Percentiles rank a stretch among this genome's conserved stretches.
Evolutionary conservation across 108 stramenopile genomes (phyloP).

Genomic region (Hondaea fermentalgiana): DNA sequence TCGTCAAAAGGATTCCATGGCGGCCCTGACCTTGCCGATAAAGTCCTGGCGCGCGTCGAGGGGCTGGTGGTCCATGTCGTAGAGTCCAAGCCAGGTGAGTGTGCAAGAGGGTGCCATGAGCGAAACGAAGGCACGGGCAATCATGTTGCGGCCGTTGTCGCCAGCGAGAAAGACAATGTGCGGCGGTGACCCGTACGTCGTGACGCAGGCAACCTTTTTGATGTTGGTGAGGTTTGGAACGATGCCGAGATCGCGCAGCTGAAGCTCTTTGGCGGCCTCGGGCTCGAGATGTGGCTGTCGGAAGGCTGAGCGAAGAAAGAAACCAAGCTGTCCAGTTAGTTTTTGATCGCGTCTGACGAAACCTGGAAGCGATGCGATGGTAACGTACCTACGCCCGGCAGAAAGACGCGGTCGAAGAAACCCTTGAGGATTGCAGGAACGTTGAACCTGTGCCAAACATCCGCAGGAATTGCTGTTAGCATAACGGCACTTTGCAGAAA

Average conservation of each 20-base stretch:
- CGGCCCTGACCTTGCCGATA: background rate
- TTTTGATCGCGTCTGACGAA: background rate
- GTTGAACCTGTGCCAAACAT: background rate
- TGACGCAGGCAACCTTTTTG: background rate
- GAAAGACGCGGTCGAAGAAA: background rate
- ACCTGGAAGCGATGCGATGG: background rate
- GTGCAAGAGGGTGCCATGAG: background rate
- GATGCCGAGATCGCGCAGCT: background rate
- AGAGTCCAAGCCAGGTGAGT: background rate
- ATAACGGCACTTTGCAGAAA: no score
- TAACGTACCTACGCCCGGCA: background rate
- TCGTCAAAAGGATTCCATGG: background rate
- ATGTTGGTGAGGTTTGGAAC: background rate
- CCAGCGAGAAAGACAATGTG: background rate
- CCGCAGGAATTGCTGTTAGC: no score
- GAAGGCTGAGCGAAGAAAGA: background rate
- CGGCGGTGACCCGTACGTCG: background rate
- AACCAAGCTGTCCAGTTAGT: background rate
- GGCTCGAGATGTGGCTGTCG: background rate
- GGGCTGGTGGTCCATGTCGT: background rate
- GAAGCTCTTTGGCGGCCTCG: background rate
- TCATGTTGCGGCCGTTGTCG: conserved; percentile 16
- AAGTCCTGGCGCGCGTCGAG: background rate
- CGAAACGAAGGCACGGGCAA: background rate
- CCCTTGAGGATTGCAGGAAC: background rate